Base-by-base conservation (phyloP, 2,329 filamentous ascomycete species). In the Didymellaceae sp. region DNA sequence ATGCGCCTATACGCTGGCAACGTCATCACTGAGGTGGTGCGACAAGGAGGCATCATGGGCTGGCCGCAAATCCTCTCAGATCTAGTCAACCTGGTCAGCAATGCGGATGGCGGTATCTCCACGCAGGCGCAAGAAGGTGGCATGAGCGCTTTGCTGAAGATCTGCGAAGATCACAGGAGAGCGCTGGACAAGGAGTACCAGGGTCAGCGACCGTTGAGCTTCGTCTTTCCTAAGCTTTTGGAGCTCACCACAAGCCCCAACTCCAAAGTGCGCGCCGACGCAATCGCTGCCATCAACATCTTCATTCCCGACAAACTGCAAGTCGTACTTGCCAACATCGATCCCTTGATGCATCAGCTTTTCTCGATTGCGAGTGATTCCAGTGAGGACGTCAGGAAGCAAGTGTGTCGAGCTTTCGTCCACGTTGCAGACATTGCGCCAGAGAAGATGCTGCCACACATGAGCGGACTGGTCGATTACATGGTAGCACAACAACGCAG, bases 131-230 rank as follows among this genome's bases (percentile, higher is more conserved):
- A 97, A 70, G 93, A 99, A 72, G 92, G 92, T 54, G 92, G 91
- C 62, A 96, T 97, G 89, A 86, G 89, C 39, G 92, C 94, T 38
- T 80, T 99, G 74, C 80, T 88, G 71, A 97, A 97, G 79, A 92
- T 99, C 55, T 99, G 94, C 75, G 94, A 99, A 75, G 94, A 99
- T 76, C 97, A 96, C 76, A 87, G 85, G 67, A 91, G 89, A 70
- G 81, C 90, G 52, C 79, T 99, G 45, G 91, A 96, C 74, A 86
- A 87, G 63, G 90, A 96, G 58, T 90, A 96, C 71, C 86, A 91
- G 67, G 91, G 91, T 54, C 88, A 97, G 74, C 84, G 91, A 48
- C 94, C 94, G 1, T 83, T 97, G 53, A 88, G 89, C 70, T 88
- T 91, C 64, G 85, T 99, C 35, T 87, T 97, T 40, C 94, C 94